Conservation (phyloP, 148 eudicot species). For the Rhododendron kiyosumense region DNA sequence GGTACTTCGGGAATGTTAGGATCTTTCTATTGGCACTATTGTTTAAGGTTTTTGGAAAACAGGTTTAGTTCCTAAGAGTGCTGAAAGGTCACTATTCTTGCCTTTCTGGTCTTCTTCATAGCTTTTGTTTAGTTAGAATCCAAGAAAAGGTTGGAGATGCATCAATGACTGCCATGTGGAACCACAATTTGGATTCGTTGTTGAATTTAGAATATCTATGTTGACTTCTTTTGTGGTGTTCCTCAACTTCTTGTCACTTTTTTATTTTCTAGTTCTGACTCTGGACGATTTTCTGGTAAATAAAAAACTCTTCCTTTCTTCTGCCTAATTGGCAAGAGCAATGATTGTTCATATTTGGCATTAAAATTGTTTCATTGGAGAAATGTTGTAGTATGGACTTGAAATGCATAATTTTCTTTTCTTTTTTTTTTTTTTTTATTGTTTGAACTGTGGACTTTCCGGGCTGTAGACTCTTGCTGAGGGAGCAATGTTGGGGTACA, state of each 20-base stretch:
- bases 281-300: neutral
- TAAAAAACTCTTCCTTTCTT: neutral
- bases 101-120: neutral
- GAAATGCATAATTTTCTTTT: neutral
- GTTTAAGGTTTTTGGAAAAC: neutral
- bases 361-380: neutral
- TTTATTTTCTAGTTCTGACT: neutral
- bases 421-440: neutral
- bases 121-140: neutral
- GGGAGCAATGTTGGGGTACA: constrained; percentile 85
- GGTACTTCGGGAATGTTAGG: neutral
- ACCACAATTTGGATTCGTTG: neutral
- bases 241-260: neutral
- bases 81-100: neutral
- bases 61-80: neutral
- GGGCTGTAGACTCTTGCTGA: constrained; percentile 65
- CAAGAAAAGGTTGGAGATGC: neutral
- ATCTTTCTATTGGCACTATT: neutral
- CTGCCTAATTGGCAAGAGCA: neutral
- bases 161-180: neutral
- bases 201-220: neutral
- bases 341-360: neutral
- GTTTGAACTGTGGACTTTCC: constrained; percentile 5
- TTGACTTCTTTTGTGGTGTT: neutral
- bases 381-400: neutral